A percentile compares a stretch with the other conserved stretches of the same genome.
phyloP scores from a whole-genome alignment of 2,329 filamentous ascomycete genomes.

The Aureobasidium sp. region DNA sequence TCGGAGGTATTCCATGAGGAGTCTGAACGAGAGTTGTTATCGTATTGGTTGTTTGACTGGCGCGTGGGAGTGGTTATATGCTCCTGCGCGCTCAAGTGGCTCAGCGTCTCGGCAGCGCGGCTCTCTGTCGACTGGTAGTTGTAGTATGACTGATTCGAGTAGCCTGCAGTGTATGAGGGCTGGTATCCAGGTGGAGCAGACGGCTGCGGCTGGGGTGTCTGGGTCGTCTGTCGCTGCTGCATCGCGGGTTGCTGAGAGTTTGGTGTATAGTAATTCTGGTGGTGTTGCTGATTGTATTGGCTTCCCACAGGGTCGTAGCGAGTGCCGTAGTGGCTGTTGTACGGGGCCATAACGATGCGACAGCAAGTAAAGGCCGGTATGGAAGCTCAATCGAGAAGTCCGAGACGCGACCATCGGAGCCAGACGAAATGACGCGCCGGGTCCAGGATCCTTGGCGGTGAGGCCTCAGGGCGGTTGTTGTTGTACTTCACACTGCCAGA shows the following conservation, averaged over 20 bases:
- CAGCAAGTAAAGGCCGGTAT: not conserved
- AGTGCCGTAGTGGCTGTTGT: conserved; percentile 21
- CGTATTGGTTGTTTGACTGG: not conserved
- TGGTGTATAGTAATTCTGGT: conserved; percentile 2
- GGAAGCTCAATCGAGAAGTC: not conserved
- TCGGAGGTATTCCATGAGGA: conserved; percentile 7
- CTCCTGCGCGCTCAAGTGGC: conserved; percentile 14
- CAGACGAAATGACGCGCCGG: not conserved
- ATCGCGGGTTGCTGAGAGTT: conserved; percentile 2
- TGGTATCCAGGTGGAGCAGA: conserved; percentile 3
- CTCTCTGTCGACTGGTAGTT: conserved; percentile 13
- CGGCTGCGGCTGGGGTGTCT: conserved; percentile 11
- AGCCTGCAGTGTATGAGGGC: not conserved
- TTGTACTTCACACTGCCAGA: not conserved
- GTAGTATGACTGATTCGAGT: not conserved
- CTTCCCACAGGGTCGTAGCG: conserved; percentile 28
- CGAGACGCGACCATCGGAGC: not conserved
- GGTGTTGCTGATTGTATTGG: conserved; percentile 20
- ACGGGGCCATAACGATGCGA: conserved; percentile 20
- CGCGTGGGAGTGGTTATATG: not conserved
- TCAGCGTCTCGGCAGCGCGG: conserved; percentile 17
- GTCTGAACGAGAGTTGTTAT: not conserved
- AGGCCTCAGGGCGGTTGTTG: not conserved
- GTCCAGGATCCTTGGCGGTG: no score
- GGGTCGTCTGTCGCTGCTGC: not conserved